Evolutionary conservation across 179 eudicot species (phyloP), one percentile per base, ranked within the genome.

Genomic region (Beta lomatogona): DNA sequence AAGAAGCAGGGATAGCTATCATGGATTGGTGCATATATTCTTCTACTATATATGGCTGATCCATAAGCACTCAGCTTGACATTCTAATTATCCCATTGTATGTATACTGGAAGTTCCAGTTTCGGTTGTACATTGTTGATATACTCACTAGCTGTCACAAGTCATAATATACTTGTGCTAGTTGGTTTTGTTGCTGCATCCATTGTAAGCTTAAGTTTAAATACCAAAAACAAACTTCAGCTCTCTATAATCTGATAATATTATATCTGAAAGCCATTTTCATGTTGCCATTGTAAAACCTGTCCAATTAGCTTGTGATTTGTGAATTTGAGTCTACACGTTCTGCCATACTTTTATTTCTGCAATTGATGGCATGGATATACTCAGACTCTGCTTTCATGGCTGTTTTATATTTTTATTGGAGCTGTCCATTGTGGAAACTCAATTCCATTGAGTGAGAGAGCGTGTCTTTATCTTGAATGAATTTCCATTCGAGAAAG

Each of bases 1-100:
- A 91, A 88, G 88, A 92, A 86, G 77, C 86, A 85, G 68, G 73
- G 71, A 77, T 79, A 79, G 70, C 22, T 16, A 55, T 63, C 28
- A 76, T 21, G 67, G n/a, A n/a, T n/a, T n/a, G n/a, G 44, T 18
- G 65, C 57, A 14, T 63, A 65, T 48, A 50, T 45, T 41, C 41
- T 59, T 58, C 44, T 53, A 69, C 45, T 18, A n/a, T 46, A 46
- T 59, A 28, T 31, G 28, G 67, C 58, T 28, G 57, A 22, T 58
- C 71, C 16, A 5, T 68, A 58, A 21, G 22, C 75, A 7, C 41
- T 21, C 50, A 16, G 5, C 41, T 41, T 58, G 1, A 6, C 15
- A 15, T 76, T 58, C 57, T n/a, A 6, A 48, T 72, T 61, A 9
- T 44, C 48, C 11, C 6, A 36, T 59, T n/a, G 52, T 44, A 36